A percentile compares a stretch with the other conserved stretches of the same genome.
These are phyloP conservation scores for Lycium barbarum DNA, from an alignment of 257 asterid genomes.

Conservation along the genomic window DNA sequence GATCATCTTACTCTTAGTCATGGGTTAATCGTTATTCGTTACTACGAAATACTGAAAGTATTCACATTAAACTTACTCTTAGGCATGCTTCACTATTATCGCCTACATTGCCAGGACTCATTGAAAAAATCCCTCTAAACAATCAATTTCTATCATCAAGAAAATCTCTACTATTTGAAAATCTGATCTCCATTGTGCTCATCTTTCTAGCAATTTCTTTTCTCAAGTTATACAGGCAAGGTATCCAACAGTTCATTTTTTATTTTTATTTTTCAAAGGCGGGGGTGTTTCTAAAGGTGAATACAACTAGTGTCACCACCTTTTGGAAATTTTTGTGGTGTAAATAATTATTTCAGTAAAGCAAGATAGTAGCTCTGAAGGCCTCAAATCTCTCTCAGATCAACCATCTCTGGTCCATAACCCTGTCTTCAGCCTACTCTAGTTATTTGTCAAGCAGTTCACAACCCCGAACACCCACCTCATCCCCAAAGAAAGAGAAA, in stretches of 20 bases:
- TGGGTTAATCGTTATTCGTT: not conserved
- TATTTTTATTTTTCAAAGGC: no score
- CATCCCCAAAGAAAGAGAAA: not conserved
- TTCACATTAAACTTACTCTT: not conserved
- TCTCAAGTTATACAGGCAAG: not conserved
- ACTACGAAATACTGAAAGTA: not conserved
- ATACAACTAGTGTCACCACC: conserved; percentile 15
- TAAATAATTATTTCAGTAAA: not conserved
- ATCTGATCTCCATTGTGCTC: not conserved
- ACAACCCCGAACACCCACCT: conserved; percentile 11
- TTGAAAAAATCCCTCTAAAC: not conserved
- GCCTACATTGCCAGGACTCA: not conserved
- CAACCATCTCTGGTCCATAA: conserved; percentile 13
- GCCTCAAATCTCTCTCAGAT: conserved; percentile 18
- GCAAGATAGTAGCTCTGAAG: not conserved
- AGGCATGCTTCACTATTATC: not conserved
- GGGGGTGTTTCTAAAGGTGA: not conserved
- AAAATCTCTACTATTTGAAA: not conserved
- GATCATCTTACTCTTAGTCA: not conserved
- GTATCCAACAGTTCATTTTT: not conserved
- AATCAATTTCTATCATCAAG: not conserved
- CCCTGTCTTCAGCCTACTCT: conserved; percentile 2
- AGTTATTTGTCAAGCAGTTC: not conserved
- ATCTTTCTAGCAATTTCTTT: not conserved
- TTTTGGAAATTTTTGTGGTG: not conserved